Conservation (phyloP, 2,329 filamentous ascomycete species). For the Epichloe aotearoae region DNA sequence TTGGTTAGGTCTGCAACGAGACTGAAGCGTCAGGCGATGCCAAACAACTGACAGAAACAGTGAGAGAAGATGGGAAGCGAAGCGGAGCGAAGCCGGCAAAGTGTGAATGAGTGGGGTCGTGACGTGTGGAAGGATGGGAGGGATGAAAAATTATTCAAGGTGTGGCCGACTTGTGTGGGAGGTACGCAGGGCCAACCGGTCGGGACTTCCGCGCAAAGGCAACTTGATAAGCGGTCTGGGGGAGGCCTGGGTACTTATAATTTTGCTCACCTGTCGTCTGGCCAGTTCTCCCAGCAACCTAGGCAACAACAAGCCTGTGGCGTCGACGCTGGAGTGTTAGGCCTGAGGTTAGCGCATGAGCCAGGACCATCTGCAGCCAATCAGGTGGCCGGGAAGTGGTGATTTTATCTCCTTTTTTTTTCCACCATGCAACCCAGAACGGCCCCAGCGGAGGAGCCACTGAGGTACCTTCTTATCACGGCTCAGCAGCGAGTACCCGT, state of each 20-base stretch:
- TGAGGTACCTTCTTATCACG: conserved; percentile 26
- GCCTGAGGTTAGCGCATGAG: conserved; percentile 22
- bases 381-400: conserved; percentile 17
- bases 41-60: conserved; percentile 9
- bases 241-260: conserved; percentile 44
- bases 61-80: conserved; percentile 9
- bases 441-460: conserved; percentile 19
- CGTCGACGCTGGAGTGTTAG: conserved; percentile 27
- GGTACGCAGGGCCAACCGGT: conserved; percentile 40
- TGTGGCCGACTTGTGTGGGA: conserved; percentile 32
- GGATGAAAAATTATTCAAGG: conserved; percentile 21
- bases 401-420: conserved; percentile 27
- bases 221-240: conserved; percentile 36
- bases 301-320: conserved; percentile 33
- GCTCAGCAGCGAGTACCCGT: conserved; percentile 11
- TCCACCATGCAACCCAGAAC: conserved; percentile 19
- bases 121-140: conserved; percentile 14
- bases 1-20: conserved; percentile 4
- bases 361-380: conserved; percentile 24
- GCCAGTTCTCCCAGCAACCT: conserved; percentile 30
- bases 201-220: conserved; percentile 41
- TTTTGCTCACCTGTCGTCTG: conserved; percentile 29
- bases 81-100: conserved; percentile 10
- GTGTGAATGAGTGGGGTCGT: conserved; percentile 17
- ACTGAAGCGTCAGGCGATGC: conserved; percentile 10